Conservation (phyloP, 805 yeast species). For the Starmerella vitae region DNA sequence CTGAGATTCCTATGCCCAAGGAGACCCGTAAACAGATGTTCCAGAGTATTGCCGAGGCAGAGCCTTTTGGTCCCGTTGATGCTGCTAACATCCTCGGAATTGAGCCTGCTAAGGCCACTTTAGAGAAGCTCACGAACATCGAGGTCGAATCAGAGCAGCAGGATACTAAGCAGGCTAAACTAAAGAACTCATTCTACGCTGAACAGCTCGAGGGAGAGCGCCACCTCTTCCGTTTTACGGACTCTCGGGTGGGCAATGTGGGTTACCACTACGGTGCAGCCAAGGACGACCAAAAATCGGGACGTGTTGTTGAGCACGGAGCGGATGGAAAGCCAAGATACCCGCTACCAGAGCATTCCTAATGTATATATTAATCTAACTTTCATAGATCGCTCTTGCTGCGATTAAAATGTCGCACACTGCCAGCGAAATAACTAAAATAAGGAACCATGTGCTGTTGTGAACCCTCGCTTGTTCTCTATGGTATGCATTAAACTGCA, state of each 20-base stretch:
- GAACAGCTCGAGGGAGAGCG: slow-evolving; percentile 56
- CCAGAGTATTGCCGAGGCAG: slow-evolving; percentile 81
- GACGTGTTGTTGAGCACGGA: slow-evolving; percentile 35
- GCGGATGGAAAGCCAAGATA: slow-evolving; percentile 20
- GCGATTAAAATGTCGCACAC: slow-evolving; percentile 15
- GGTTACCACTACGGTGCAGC: slow-evolving; percentile 89
- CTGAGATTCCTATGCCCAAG: slow-evolving; percentile 87
- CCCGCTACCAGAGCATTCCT: slow-evolving; percentile 21
- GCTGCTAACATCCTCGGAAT: slow-evolving; percentile 75
- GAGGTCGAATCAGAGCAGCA: slow-evolving; percentile 26
- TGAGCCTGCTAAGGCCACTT: slow-evolving; percentile 75
- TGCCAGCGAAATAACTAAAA: slow-evolving; percentile 13
- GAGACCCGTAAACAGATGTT: slow-evolving; percentile 72
- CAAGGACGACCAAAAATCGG: slow-evolving; percentile 74
- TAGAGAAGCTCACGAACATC: slow-evolving; percentile 40
- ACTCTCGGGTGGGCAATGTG: slow-evolving; percentile 67
- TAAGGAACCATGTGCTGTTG: slow-evolving; percentile 9
- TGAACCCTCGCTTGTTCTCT: slow-evolving; percentile 17
- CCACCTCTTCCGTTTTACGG: slow-evolving; percentile 56
- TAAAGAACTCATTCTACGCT: slow-evolving; percentile 35
- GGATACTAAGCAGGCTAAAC: slow-evolving; percentile 21
- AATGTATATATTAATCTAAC: not conserved
- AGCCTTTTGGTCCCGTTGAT: slow-evolving; percentile 90
- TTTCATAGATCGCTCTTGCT: not conserved
- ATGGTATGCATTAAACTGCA: slow-evolving; percentile 14